Evolutionary conservation across 345 rosid species (phyloP).

Genomic region (Linum lewisii): DNA sequence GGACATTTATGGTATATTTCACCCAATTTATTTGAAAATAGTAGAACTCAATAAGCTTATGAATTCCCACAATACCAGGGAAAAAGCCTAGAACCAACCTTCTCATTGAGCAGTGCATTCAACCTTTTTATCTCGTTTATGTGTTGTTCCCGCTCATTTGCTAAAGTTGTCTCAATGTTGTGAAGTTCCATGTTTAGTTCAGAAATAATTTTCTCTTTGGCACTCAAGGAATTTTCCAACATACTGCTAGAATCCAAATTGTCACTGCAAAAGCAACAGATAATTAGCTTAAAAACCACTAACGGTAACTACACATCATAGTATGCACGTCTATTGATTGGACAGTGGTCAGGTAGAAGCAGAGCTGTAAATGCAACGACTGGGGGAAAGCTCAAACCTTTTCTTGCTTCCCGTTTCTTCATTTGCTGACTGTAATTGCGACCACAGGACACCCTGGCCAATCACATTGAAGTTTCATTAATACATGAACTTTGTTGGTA

Average conservation of each 20-base stretch:
- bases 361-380: neutral
- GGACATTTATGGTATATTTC: too few species aligned
- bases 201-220: conserved; percentile 90
- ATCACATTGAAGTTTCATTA: neutral
- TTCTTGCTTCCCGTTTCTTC: conserved; percentile 63
- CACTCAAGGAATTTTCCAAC: conserved; percentile 79
- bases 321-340: conserved; percentile 1
- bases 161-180: conserved; percentile 64
- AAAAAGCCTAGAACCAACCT: conserved; percentile 34
- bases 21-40: too few species aligned
- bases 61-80: neutral
- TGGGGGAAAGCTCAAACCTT: conserved; percentile 34
- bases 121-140: conserved; percentile 68
- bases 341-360: neutral
- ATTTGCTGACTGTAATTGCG: conserved; percentile 81
- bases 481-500: neutral
- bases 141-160: conserved; percentile 76
- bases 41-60: too few species aligned
- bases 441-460: conserved; percentile 63
- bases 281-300: conserved; percentile 7
- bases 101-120: conserved; percentile 55
- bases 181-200: conserved; percentile 91
- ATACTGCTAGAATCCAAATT: conserved; percentile 60
- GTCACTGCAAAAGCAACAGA: conserved; percentile 41
- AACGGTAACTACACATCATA: neutral